Evolutionary conservation across 345 rosid species (phyloP).

Genomic region (Eucalyptus cladocalyx): DNA sequence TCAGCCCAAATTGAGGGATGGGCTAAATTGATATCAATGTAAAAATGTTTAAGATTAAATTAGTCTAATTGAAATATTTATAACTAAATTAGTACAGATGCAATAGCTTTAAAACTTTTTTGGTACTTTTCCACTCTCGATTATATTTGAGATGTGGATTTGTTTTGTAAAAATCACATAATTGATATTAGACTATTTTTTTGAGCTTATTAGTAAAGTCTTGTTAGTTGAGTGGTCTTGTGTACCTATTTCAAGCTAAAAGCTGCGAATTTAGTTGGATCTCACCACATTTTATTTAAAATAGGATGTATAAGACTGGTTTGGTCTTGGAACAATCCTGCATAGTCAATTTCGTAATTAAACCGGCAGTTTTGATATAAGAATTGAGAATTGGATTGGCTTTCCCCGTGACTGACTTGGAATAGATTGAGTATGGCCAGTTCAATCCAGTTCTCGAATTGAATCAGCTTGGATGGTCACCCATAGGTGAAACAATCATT

Average conservation of each 20-base stretch:
- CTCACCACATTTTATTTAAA: background rate
- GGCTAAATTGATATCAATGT: too few species aligned
- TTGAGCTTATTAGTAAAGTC: background rate
- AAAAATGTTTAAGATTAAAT: too few species aligned
- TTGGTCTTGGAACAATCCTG: background rate
- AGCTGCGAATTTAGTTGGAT: background rate
- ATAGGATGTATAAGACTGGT: background rate
- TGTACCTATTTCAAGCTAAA: background rate
- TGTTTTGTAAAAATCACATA: background rate
- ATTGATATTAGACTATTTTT: background rate
- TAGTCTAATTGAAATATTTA: too few species aligned
- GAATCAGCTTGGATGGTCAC: background rate
- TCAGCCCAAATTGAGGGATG: too few species aligned
- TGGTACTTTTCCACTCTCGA: background rate
- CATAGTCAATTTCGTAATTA: background rate
- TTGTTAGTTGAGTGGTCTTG: background rate
- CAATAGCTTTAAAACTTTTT: too few species aligned
- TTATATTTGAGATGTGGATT: background rate
- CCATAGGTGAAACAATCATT: background rate
- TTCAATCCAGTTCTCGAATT: background rate
- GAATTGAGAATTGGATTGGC: background rate
- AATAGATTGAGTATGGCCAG: background rate
- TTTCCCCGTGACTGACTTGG: background rate
- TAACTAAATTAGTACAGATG: too few species aligned
- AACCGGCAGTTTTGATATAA: background rate